A percentile compares a stretch with the other conserved stretches of the same genome.
These are phyloP conservation scores for Talaromyces sp. DNA, from an alignment of 2,329 filamentous ascomycete species.

Conservation along the genomic window DNA sequence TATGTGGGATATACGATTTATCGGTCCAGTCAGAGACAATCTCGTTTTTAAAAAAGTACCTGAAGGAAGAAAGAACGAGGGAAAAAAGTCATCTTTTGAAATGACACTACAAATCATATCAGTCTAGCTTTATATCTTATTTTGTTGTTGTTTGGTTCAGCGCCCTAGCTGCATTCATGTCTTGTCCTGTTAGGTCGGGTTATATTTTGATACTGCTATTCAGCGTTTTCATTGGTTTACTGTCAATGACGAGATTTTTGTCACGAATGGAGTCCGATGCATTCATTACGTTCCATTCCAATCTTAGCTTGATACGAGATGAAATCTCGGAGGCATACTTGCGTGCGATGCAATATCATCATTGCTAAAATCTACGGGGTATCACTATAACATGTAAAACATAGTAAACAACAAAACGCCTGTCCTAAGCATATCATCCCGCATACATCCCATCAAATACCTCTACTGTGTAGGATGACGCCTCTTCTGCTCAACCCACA, in stretches of 20 bases:
- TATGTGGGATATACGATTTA: conserved; percentile 88
- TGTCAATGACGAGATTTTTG: conserved; percentile 6
- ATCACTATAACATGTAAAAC: background rate
- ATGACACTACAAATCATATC: background rate
- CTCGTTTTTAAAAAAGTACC: conserved; percentile 26
- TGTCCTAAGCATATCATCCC: background rate
- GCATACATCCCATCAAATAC: background rate
- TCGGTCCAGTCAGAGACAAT: conserved; percentile 57
- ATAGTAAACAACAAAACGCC: conserved; percentile 10
- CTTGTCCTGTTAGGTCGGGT: conserved; percentile 1
- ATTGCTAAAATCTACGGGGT: background rate
- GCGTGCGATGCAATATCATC: background rate
- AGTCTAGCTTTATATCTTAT: background rate
- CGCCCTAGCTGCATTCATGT: background rate
- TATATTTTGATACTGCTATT: conserved; percentile 20
- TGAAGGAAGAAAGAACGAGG: conserved; percentile 19
- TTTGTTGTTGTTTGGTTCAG: background rate
- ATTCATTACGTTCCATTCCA: background rate
- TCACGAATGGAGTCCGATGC: background rate
- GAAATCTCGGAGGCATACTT: background rate
- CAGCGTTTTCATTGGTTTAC: conserved; percentile 17
- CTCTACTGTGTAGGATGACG: conserved; percentile 11
- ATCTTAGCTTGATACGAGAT: background rate
- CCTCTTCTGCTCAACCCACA: conserved; percentile 66
- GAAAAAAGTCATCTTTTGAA: background rate